These are phyloP conservation scores for Talaromyces borbonicus DNA, from an alignment of 495 filamentous ascomycete genomes.

Conservation along the genomic window DNA sequence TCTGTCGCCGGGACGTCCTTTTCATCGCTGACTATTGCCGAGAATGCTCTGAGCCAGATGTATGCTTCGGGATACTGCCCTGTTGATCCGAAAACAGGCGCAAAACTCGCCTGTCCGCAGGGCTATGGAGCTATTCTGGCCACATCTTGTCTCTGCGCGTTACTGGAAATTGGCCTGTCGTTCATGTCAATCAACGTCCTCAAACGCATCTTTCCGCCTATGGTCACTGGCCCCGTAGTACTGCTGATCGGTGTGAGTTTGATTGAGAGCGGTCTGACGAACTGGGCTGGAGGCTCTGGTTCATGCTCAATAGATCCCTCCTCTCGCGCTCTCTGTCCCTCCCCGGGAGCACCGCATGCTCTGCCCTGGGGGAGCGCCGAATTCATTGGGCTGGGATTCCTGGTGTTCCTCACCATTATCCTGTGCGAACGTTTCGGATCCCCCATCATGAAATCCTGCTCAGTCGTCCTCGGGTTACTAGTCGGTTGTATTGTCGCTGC, in stretches of 20 bases:
- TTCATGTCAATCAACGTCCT: constrained; percentile 63
- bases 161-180: constrained; percentile 64
- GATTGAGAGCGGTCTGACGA: constrained; percentile 65
- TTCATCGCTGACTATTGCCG: constrained; percentile 75
- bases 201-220: constrained; percentile 73
- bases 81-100: constrained; percentile 45
- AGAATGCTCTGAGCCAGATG: constrained; percentile 73
- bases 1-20: constrained; percentile 88
- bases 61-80: constrained; percentile 74
- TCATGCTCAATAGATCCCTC: constrained; percentile 48
- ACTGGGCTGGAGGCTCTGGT: constrained; percentile 75
- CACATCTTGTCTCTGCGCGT: constrained; percentile 57
- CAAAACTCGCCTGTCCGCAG: constrained; percentile 64
- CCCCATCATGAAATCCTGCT: constrained; percentile 65
- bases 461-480: constrained; percentile 71
- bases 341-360: constrained; percentile 61
- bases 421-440: constrained; percentile 76
- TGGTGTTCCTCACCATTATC: constrained; percentile 84
- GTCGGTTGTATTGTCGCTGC: constrained; percentile 83
- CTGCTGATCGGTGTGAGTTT: constrained; percentile 67
- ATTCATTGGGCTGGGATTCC: constrained; percentile 84
- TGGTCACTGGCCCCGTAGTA: constrained; percentile 81
- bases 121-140: constrained; percentile 81
- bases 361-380: constrained; percentile 81
- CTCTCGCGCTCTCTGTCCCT: constrained; percentile 57